Evolutionary conservation across 1,284 basidiomycete genomes (phyloP).

Genomic region (Fistulinella cinereoalba): DNA sequence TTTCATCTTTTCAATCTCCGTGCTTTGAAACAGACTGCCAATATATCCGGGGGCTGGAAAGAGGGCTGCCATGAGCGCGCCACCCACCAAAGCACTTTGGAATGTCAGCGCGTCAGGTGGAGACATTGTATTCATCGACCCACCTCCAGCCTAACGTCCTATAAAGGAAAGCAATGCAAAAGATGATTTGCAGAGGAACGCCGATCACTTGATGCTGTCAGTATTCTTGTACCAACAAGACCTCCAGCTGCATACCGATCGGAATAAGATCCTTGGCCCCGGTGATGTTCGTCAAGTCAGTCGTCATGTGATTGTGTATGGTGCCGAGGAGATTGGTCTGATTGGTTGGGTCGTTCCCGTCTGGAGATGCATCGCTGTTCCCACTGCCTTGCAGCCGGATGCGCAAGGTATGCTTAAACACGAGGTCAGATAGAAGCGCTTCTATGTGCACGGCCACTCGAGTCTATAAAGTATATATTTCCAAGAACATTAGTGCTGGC

Average conservation of each 20-base stretch:
- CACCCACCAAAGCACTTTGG: conserved; percentile 16
- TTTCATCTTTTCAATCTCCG: conserved; percentile 19
- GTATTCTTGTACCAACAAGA: not conserved
- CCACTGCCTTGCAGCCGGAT: conserved; percentile 46
- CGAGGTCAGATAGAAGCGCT: conserved; percentile 53
- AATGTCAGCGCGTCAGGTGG: not conserved
- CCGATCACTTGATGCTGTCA: conserved; percentile 28
- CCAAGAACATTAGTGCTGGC: not conserved
- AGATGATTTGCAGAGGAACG: conserved; percentile 44
- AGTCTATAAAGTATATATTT: conserved; percentile 12
- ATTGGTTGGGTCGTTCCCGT: not conserved
- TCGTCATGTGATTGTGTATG: conserved; percentile 58
- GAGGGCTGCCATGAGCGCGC: conserved; percentile 6
- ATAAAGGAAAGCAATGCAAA: conserved; percentile 48
- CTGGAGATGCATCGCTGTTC: not conserved
- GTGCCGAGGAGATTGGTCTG: conserved; percentile 37
- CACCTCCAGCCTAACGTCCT: conserved; percentile 43
- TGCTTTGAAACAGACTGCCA: conserved; percentile 6
- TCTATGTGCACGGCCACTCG: conserved; percentile 30
- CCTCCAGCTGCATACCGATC: conserved; percentile 19
- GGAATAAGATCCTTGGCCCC: conserved; percentile 43
- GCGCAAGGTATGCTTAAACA: conserved; percentile 57
- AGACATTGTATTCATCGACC: not conserved
- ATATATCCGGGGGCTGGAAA: conserved; percentile 19
- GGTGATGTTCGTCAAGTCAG: conserved; percentile 47